Conservation (phyloP, 768 basidiomycete species). For the Rhodotorula paludigena region DNA sequence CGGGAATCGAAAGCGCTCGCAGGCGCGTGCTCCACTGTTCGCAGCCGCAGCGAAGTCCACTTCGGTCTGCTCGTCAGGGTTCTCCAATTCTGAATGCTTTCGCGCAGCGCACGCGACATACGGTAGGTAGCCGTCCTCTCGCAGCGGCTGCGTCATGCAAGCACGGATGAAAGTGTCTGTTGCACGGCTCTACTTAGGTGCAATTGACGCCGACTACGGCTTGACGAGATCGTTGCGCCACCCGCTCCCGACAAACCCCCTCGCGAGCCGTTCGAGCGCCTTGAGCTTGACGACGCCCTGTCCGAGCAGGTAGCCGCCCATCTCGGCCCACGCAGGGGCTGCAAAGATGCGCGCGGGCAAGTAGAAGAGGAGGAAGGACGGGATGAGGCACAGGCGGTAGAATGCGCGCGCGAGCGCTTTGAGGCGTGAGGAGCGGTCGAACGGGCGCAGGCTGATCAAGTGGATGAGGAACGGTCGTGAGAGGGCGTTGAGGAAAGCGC, state of each 20-base stretch:
- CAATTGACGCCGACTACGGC: not conserved
- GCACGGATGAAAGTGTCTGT: too few species aligned
- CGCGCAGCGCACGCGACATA: too few species aligned
- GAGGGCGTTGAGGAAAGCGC: conserved; percentile 28
- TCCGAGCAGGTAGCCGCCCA: not conserved
- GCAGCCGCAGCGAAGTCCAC: too few species aligned
- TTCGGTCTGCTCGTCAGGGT: too few species aligned
- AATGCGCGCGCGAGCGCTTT: conserved; percentile 42
- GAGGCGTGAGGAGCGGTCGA: not conserved
- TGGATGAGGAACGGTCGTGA: conserved; percentile 26
- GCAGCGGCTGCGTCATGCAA: too few species aligned
- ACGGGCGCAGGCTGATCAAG: conserved; percentile 18
- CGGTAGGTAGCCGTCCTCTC: too few species aligned
- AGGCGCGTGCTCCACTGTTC: too few species aligned
- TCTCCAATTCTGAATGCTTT: too few species aligned
- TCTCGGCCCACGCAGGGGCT: not conserved
- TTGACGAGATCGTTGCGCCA: not conserved
- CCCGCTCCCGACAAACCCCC: not conserved
- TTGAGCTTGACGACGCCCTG: not conserved
- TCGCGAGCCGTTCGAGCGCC: not conserved
- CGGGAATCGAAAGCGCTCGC: too few species aligned
- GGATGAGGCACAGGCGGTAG: conserved; percentile 15
- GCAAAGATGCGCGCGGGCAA: conserved; percentile 41
- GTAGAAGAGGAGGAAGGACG: conserved; percentile 46
- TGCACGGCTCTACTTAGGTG: not conserved